phyloP scores from a whole-genome alignment of 495 filamentous ascomycete genomes.

The Cercophora newfieldiana region DNA sequence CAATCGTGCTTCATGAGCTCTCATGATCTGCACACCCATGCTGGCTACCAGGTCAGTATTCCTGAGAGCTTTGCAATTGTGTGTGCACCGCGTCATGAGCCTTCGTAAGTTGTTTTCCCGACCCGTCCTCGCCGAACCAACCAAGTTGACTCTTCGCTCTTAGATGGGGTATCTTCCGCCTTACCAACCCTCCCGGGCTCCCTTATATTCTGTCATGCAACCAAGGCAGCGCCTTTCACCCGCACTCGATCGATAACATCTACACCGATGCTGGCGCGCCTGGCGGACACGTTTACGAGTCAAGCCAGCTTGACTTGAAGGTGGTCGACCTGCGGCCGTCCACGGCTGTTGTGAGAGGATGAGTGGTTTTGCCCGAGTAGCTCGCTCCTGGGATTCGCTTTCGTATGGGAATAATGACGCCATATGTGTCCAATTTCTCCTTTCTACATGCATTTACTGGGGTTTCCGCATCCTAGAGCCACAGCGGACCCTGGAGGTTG shows the following conservation, averaged over 20 bases:
- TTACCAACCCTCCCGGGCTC: constrained; percentile 90
- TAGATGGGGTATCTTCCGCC: constrained; percentile 87
- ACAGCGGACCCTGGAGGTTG: too few relatives aligned
- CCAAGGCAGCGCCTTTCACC: constrained; percentile 80
- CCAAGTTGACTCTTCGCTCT: not conserved
- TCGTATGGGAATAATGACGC: not conserved
- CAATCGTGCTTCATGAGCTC: constrained; percentile 99
- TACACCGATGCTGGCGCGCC: constrained; percentile 79
- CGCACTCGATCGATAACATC: constrained; percentile 57
- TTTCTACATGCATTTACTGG: not conserved
- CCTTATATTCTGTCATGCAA: constrained; percentile 74
- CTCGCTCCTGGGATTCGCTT: too few relatives aligned
- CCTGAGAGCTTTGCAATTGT: constrained; percentile 96
- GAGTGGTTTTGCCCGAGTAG: too few relatives aligned
- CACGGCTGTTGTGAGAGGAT: not conserved
- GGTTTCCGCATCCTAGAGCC: too few relatives aligned
- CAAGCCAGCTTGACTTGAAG: constrained; percentile 25
- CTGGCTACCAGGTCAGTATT: constrained; percentile 90
- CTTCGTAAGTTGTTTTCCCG: constrained; percentile 61
- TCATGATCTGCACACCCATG: constrained; percentile 88
- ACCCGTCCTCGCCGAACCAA: not conserved
- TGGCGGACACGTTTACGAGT: constrained; percentile 83
- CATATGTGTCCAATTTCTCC: not conserved
- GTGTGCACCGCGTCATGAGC: constrained; percentile 79
- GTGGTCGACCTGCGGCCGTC: constrained; percentile 29